phyloP scores from a whole-genome alignment of 352 stramenopile species.

The Phytophthora foliorum region DNA sequence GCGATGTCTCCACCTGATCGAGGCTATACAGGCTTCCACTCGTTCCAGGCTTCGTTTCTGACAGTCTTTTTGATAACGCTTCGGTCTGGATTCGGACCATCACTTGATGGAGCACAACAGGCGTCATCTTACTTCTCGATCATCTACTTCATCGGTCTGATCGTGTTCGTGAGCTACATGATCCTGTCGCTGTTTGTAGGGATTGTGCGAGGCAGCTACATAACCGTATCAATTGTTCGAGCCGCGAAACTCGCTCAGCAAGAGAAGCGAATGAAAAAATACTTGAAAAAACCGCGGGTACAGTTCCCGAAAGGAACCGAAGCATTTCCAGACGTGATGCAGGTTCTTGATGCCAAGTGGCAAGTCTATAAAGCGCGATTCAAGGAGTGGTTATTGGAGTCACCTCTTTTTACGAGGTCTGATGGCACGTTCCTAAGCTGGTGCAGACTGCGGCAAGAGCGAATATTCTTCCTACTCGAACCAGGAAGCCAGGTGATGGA shows the following conservation, averaged over 20 bases:
- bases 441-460: slow-evolving; percentile 65
- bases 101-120: slow-evolving; percentile 78
- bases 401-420: slow-evolving; percentile 59
- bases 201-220: slow-evolving; percentile 86
- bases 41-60: slow-evolving; percentile 84
- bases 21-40: slow-evolving; percentile 86
- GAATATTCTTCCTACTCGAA: slow-evolving; percentile 73
- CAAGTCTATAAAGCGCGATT: slow-evolving; percentile 22
- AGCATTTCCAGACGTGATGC: slow-evolving; percentile 68
- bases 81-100: slow-evolving; percentile 79
- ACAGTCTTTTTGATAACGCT: slow-evolving; percentile 86
- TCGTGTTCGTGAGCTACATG: slow-evolving; percentile 90
- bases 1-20: slow-evolving; percentile 69
- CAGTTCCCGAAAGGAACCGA: slow-evolving; percentile 68
- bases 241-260: slow-evolving; percentile 41
- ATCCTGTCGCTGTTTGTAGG: slow-evolving; percentile 85
- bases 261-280: slow-evolving; percentile 41
- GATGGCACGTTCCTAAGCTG: slow-evolving; percentile 71
- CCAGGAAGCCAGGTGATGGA: slow-evolving; percentile 62
- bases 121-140: slow-evolving; percentile 80
- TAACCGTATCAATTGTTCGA: slow-evolving; percentile 66
- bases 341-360: slow-evolving; percentile 54
- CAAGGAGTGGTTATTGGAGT: slow-evolving; percentile 48
- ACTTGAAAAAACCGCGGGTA: slow-evolving; percentile 59
- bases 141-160: slow-evolving; percentile 83